Evolutionary conservation across 2,329 filamentous ascomycete genomes (phyloP), one percentile per base, ranked within the genome.

Genomic region (Arthroderma sp.): DNA sequence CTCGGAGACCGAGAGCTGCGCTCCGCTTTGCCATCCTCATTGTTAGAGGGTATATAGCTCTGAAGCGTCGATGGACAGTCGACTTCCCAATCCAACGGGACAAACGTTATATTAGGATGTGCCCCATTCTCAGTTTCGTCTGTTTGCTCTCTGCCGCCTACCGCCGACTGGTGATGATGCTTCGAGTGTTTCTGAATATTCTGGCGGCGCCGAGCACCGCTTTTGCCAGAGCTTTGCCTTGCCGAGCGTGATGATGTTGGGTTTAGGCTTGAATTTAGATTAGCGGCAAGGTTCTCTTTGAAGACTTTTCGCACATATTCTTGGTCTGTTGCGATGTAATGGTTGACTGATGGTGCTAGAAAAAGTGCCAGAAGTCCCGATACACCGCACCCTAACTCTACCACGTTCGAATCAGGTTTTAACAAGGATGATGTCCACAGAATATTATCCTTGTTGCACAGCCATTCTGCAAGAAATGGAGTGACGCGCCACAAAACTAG

Each of bases 401-500:
- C 69, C 15, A 88, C 69, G 4, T 68, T 68, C 4, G 83, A 79
- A 1, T 67, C 54, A 0, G 68, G 48, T 27, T 68, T 62, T 5
- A 89, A 68, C 42, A 81, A 56, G 38, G 64, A 66, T 45, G 64
- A 55, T 33, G 64, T 60, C 65, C 80, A 78, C 40, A 95, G 71
- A 0, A 77, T 61, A 59, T 86, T 87, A 28, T 40, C 38, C 1
- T 72, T 62, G 3, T 73, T 71, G 31, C 78, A 71, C 38, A 96
- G 73, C 86, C 86, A 96, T 51, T 77, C 69, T 22, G 88, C 85
- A 57, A 96, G 80, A 38, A 79, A 69, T 6, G 88, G 86, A 0
- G 86, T 89, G 53, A 94, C 82, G 63, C 84, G 87, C 91, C 91
- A 98, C 6, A 96, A 70, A 11, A 94, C 87, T 83, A 47, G 29